phyloP scores from a whole-genome alignment of 1,284 basidiomycete genomes.

The Ceratobasidium sp. region DNA sequence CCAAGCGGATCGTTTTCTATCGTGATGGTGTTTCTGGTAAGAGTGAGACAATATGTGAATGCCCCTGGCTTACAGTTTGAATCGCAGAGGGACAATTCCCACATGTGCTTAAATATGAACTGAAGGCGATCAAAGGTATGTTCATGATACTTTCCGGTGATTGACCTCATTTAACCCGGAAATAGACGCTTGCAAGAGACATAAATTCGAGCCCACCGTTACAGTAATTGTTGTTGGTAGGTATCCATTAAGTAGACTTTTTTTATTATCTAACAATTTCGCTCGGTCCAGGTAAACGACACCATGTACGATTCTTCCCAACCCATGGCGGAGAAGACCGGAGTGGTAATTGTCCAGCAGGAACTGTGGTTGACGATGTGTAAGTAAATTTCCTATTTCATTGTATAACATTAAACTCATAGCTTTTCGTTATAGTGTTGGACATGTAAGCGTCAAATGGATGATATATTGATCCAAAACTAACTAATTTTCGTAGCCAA shows the following conservation, averaged over 20 bases:
- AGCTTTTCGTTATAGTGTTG: constrained; percentile 9
- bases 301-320: constrained; percentile 73
- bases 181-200: constrained; percentile 44
- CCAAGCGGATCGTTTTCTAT: constrained; percentile 48
- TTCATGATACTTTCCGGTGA: constrained; percentile 4
- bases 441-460: constrained; percentile 58
- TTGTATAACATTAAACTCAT: not conserved
- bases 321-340: constrained; percentile 67
- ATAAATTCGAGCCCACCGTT: constrained; percentile 47
- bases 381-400: constrained; percentile 1
- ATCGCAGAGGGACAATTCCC: constrained; percentile 44
- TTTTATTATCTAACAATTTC: too few relatives aligned
- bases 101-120: constrained; percentile 33
- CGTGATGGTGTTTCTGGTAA: constrained; percentile 50
- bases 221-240: constrained; percentile 51
- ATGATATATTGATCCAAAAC: too few relatives aligned
- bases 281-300: constrained; percentile 49
- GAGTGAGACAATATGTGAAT: not conserved
- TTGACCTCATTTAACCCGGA: not conserved
- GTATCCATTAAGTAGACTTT: not conserved
- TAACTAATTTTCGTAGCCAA: constrained; percentile 29
- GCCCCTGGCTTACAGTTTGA: constrained; percentile 7
- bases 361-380: constrained; percentile 71
- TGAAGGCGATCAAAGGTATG: constrained; percentile 66
- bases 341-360: constrained; percentile 80